Conservation (phyloP, 257 asterid species). For the Phtheirospermum japonicum region DNA sequence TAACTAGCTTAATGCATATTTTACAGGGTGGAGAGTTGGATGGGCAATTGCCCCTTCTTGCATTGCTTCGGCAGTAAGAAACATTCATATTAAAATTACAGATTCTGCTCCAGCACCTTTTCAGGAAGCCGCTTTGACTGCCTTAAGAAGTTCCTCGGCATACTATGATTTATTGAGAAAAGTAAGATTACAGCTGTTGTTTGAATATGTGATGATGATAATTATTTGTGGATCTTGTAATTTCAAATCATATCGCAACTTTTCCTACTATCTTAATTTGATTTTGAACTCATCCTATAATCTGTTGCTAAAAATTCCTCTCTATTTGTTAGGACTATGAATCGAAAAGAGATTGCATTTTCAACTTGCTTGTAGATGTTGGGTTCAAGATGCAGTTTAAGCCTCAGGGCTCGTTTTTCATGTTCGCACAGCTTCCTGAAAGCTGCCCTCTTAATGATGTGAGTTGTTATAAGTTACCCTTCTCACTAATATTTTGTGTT, state of each 20-base stretch:
- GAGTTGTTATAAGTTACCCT: constrained; percentile 29
- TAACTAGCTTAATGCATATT: constrained; percentile 18
- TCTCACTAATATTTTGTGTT: not conserved
- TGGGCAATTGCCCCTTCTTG: constrained; percentile 81
- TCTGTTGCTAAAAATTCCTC: not conserved
- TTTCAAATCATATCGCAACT: not conserved
- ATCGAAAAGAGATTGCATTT: constrained; percentile 60
- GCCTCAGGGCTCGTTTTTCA: constrained; percentile 77
- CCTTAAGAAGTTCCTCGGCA: constrained; percentile 61
- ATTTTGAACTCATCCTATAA: constrained; percentile 1
- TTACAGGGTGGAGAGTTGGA: constrained; percentile 91
- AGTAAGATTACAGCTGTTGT: constrained; percentile 35
- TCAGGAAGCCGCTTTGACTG: constrained; percentile 87
- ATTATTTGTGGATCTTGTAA: not conserved
- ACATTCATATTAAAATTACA: constrained; percentile 64
- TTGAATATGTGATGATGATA: not conserved
- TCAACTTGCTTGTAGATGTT: constrained; percentile 55
- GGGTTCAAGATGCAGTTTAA: constrained; percentile 57
- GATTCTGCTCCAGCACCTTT: constrained; percentile 96
- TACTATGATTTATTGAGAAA: constrained; percentile 51
- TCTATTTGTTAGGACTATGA: constrained; percentile 58
- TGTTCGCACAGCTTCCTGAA: constrained; percentile 72
- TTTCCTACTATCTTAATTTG: not conserved
- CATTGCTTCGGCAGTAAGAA: constrained; percentile 75
- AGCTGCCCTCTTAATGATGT: constrained; percentile 74